Base-by-base conservation (phyloP, 1,139 yeast species). In the Blastobotrys capitulatus region DNA sequence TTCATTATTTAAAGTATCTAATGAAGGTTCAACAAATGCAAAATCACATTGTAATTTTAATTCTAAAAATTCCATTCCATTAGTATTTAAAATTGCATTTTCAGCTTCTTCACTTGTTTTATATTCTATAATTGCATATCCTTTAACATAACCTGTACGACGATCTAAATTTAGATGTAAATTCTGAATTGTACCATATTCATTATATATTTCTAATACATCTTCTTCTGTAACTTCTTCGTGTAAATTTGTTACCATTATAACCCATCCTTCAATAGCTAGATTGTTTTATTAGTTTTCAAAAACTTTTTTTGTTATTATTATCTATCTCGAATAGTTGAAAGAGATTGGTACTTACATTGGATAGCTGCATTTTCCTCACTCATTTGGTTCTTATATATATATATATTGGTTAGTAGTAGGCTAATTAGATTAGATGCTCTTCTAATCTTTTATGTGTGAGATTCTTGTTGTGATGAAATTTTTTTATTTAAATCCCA, bases 151-250 rank as follows among this genome's bases (percentile, higher is more conserved):
- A 6, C 78, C 78, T 1, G 77, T 69, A 42, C 70, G 68, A 40
- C 75, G 63, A 51, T 74, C 77, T 6, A 73, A 56, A 49, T 74
- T 74, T 49, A 74, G 53, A 52, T 71, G 75, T 7, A 73, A 50
- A 43, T 68, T 69, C 18, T 61, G 62, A 4, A 75, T 67, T 10
- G 57, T 58, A 1, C 76, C 77, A 50, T 57, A 72, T 32, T 74
- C 78, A 35, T 70, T 64, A 54, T 74, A 73, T 29, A 62, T 59
- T 50, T 75, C 78, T 8, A 57, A 56, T 6, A 74, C 56, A 42
- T 73, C 76, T 47, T 74, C 78, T 49, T 75, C 79, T 9, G 72
- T 59, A 3, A 74, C 71, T 55, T 75, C 79, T 38, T 73, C 76
- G 50, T 75, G 76, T 15, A 75, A 51, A 42, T 72, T 72, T 0